These are phyloP conservation scores for Rhizopogon roseolus DNA, from an alignment of 768 basidiomycete genomes.

Conservation along the genomic window DNA sequence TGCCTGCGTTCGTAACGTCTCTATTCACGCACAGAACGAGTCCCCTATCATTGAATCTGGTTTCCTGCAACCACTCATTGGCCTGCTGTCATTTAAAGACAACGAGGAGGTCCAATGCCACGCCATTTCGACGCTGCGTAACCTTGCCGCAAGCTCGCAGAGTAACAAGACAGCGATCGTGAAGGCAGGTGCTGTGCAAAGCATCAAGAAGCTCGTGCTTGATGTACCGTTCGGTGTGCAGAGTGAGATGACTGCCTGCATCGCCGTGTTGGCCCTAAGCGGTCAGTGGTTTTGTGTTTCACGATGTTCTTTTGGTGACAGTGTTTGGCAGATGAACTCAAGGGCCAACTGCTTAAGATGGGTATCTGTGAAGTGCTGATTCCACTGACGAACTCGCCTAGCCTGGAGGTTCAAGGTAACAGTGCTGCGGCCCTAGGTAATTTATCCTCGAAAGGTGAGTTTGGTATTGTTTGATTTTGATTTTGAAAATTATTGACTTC, in stretches of 20 bases:
- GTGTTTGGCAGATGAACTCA: constrained; percentile 74
- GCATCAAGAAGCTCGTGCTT: constrained; percentile 94
- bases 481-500: neutral
- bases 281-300: constrained; percentile 47
- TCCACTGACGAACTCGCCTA: constrained; percentile 91
- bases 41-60: constrained; percentile 99
- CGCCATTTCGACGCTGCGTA: constrained; percentile 94
- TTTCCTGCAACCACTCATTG: constrained; percentile 93
- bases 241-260: constrained; percentile 99
- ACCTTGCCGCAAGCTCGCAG: constrained; percentile 94
- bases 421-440: constrained; percentile 97
- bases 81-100: constrained; percentile 95
- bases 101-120: constrained; percentile 99
- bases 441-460: constrained; percentile 88
- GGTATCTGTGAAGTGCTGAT: constrained; percentile 97
- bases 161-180: constrained; percentile 99
- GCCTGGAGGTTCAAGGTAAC: constrained; percentile 98
- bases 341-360: constrained; percentile 95
- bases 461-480: neutral
- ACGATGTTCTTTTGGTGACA: constrained; percentile 1
- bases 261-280: constrained; percentile 92
- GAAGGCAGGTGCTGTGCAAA: constrained; percentile 93
- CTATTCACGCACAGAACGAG: constrained; percentile 97
- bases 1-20: constrained; percentile 98
- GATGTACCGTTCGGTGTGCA: constrained; percentile 96